Percentiles rank a stretch among this genome's conserved stretches.
These are phyloP conservation scores for Hygrophila difformis DNA, from an alignment of 257 asterid genomes.

Conservation along the genomic window DNA sequence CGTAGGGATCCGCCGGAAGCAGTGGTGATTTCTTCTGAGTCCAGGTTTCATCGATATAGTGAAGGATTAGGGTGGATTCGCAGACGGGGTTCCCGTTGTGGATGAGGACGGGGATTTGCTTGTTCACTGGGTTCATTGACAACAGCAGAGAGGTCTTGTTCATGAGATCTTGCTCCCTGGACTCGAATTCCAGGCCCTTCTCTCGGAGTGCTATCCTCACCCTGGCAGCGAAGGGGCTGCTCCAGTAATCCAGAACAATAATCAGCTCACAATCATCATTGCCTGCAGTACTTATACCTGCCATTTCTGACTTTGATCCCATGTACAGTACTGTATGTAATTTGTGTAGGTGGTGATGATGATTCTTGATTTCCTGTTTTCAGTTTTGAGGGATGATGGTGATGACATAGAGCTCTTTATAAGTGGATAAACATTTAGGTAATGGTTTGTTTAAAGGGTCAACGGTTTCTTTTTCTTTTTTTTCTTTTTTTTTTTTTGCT, in stretches of 20 bases:
- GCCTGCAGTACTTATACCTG: no score
- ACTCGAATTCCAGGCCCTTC: conserved; percentile 24
- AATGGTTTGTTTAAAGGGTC: no score
- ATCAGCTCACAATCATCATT: conserved; percentile 10
- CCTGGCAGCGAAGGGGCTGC: conserved; percentile 23
- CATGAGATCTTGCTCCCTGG: conserved; percentile 17
- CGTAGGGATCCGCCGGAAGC: conserved; percentile 21
- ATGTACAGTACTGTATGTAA: no score
- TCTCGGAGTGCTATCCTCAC: conserved; percentile 24
- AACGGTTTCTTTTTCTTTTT: no score
- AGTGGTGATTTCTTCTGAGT: conserved; percentile 8
- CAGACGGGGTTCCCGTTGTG: conserved; percentile 20
- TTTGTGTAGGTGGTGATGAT: no score
- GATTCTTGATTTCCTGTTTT: no score
- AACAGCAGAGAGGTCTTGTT: conserved; percentile 11
- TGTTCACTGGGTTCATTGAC: conserved; percentile 22
- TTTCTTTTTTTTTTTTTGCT: no score
- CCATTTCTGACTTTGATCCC: no score
- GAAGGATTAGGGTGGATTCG: conserved; percentile 15
- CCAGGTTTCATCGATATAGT: conserved; percentile 28
- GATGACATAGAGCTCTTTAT: no score
- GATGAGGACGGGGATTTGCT: conserved; percentile 18
- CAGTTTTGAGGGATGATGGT: no score
- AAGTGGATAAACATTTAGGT: no score
- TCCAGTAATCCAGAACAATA: conserved; percentile 14